A percentile compares a stretch with the other conserved stretches of the same genome.
Evolutionary conservation across 345 rosid species (phyloP).

Genomic region (Eucalyptus erythrocorys): DNA sequence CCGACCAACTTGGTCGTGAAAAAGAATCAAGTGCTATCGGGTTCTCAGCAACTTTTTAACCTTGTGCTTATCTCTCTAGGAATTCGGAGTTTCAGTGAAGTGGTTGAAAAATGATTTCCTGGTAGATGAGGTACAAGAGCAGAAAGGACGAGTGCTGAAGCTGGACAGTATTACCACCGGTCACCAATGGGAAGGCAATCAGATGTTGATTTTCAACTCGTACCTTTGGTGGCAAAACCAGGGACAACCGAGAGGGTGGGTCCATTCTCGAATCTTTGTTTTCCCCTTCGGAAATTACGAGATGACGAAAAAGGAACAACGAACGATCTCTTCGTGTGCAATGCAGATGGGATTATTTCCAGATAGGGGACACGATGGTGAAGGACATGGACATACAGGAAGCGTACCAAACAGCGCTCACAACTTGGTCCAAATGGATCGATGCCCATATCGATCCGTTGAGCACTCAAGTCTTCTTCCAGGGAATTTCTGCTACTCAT

Average conservation of each 20-base stretch:
- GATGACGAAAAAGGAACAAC: not conserved
- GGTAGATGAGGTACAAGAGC: constrained; percentile 30
- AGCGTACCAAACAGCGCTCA: constrained; percentile 47
- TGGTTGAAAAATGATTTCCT: constrained; percentile 39
- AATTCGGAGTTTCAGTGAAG: constrained; percentile 21
- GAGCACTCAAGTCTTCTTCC: constrained; percentile 39
- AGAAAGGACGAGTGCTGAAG: constrained; percentile 35
- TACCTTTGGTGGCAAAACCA: constrained; percentile 62
- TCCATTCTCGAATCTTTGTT: not conserved
- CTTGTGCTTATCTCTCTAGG: constrained; percentile 8
- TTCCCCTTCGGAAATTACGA: not conserved
- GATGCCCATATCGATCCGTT: constrained; percentile 40
- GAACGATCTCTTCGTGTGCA: not conserved
- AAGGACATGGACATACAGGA: constrained; percentile 54
- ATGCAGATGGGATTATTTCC: constrained; percentile 61
- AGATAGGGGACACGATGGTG: constrained; percentile 19
- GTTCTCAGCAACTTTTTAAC: not conserved
- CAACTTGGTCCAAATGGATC: constrained; percentile 61
- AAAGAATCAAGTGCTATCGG: not conserved
- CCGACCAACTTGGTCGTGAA: not conserved
- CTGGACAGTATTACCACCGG: constrained; percentile 43
- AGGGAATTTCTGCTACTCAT: constrained; percentile 48
- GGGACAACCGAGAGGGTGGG: constrained; percentile 21
- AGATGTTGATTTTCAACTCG: constrained; percentile 54
- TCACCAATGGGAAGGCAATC: constrained; percentile 29